Conservation (phyloP, 1,284 basidiomycete species). For the Apiotrichum veenhuisii region DNA sequence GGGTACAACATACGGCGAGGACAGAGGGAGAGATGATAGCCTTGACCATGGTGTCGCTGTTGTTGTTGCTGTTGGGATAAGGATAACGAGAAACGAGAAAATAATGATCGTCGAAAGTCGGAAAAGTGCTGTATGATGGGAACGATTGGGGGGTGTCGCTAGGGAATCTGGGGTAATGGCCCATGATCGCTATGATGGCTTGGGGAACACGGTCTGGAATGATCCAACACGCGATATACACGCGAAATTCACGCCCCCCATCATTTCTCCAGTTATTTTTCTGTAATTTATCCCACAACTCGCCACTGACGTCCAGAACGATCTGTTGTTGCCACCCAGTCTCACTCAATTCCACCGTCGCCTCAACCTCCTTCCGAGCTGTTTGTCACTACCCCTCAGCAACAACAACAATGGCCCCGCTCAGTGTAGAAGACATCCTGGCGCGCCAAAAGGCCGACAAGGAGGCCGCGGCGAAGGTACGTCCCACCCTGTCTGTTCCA, state of each 20-base stretch:
- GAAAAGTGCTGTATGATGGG: not conserved
- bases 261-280: not conserved
- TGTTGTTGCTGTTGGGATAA: conserved; percentile 13
- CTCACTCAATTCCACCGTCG: not conserved
- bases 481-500: conserved; percentile 14
- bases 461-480: conserved; percentile 80
- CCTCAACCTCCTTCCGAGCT: not conserved
- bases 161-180: not conserved
- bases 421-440: conserved; percentile 67
- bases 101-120: not conserved
- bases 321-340: conserved; percentile 2
- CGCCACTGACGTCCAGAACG: not conserved
- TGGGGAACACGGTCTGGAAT: no score
- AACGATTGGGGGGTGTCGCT: not conserved
- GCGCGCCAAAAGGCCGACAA: conserved; percentile 81
- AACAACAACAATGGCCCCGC: conserved; percentile 22
- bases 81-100: not conserved
- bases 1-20: conserved; percentile 57
- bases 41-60: conserved; percentile 60
- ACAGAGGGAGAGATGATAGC: conserved; percentile 88
- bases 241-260: not conserved
- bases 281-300: not conserved
- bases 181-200: not conserved
- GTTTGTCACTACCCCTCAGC: not conserved
- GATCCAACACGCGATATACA: not conserved